Conservation (phyloP, 495 filamentous ascomycete species). For the Cercophora newfieldiana region DNA sequence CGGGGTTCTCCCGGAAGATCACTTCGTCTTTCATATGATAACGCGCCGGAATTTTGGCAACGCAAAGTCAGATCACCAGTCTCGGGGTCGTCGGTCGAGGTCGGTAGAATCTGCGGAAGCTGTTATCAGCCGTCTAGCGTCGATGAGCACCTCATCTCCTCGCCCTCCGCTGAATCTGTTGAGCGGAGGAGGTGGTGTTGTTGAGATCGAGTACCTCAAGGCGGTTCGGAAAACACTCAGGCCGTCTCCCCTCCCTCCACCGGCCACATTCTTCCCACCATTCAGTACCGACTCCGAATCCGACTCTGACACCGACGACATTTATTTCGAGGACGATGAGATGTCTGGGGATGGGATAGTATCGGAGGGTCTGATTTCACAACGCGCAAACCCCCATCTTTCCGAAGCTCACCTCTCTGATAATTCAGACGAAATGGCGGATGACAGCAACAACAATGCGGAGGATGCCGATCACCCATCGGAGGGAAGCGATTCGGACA, state of each 20-base stretch:
- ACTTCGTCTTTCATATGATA: slow-evolving; percentile 60
- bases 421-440: slow-evolving; percentile 29
- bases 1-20: slow-evolving; percentile 64
- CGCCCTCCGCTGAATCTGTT: slow-evolving; percentile 4
- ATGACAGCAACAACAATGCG: neutral
- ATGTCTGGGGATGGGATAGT: neutral
- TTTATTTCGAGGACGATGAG: slow-evolving; percentile 33
- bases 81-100: slow-evolving; percentile 7
- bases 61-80: neutral
- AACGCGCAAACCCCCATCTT: slow-evolving; percentile 33
- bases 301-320: slow-evolving; percentile 35
- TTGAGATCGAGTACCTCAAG: slow-evolving; percentile 42
- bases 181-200: neutral
- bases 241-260: slow-evolving; percentile 46
- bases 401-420: slow-evolving; percentile 31
- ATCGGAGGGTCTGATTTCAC: slow-evolving; percentile 29
- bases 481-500: neutral
- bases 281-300: slow-evolving; percentile 34
- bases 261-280: slow-evolving; percentile 41
- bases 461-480: slow-evolving; percentile 1
- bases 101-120: slow-evolving; percentile 35
- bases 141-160: slow-evolving; percentile 40
- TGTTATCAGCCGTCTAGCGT: slow-evolving; percentile 39
- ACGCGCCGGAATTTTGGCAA: slow-evolving; percentile 44
- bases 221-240: slow-evolving; percentile 32